Evolutionary conservation across 768 basidiomycete genomes (phyloP), one percentile per base, ranked within the genome.

Genomic region (Hemileccinum rubropunctum): DNA sequence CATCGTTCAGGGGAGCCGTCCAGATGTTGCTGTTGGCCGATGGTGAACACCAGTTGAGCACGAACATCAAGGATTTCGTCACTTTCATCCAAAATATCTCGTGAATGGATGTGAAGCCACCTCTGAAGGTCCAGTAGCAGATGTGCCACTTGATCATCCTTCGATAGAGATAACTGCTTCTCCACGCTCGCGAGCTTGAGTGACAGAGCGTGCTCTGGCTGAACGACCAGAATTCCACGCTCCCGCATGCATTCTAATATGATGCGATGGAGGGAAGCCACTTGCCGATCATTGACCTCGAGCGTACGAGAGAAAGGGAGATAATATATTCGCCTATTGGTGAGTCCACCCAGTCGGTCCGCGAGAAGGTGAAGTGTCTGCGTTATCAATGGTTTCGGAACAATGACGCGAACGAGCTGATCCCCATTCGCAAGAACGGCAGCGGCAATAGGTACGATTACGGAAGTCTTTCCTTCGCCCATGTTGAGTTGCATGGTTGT

Each of bases 131-230:
- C 43, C 34, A 71, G 48, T 54, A 72, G 45, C 10, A 39, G 20
- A 17, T 38, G 18, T 1, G 63, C 58, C 18, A 56, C 50, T 3
- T 40, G 13, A 21, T 23, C n/a, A 58, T 48, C 36, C 47, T 43
- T 6, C 72, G 52, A 4, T 20, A 11, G 6, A 6, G 17, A 6
- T n/a, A 65, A 45, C 17, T 59, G 54, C 34, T 47, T 57, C 34
- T 78, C 71, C n/a, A 78, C 53, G 0, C 66, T 65, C 71, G 72
- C 71, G 27, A 80, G 63, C 50, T 71, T 66, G 53, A 74, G 73
- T 1, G 78, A 79, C 5, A 80, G 70, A 6, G 76, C 0, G 77
- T 80, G 76, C 41, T 80, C 76, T 1, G 77, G 78, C 40, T 80
- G 78, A n/a, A n/a, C n/a, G n/a, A n/a, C n/a, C n/a, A n/a, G n/a